A percentile compares a stretch with the other conserved stretches of the same genome.
Evolutionary conservation across 306 rosid species (phyloP).

Genomic region (Glycine soja): DNA sequence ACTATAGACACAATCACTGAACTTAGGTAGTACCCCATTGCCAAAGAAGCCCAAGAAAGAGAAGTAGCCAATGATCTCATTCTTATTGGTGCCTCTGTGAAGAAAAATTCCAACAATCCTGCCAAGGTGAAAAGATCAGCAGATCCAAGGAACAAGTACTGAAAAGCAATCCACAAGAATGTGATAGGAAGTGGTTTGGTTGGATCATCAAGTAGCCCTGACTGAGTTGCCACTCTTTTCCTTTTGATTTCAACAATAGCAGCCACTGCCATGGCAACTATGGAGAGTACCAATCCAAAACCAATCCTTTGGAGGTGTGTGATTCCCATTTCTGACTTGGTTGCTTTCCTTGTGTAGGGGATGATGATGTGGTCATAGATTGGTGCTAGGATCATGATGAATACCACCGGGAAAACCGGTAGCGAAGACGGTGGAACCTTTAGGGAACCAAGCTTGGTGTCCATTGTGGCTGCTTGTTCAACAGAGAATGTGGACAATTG

Average conservation of each 20-base stretch:
- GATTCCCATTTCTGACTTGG: constrained; percentile 83
- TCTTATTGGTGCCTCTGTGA: constrained; percentile 84
- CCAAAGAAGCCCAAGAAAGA: constrained; percentile 92
- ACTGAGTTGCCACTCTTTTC: constrained; percentile 62
- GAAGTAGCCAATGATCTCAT: constrained; percentile 96
- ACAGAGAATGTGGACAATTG: constrained; percentile 92
- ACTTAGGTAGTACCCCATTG: constrained; percentile 91
- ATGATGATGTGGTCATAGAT: constrained; percentile 78
- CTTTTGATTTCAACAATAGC: constrained; percentile 88
- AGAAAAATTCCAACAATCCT: constrained; percentile 87
- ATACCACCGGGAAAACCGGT: constrained; percentile 87
- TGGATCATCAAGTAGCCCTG: constrained; percentile 57
- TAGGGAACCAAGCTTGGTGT: constrained; percentile 81
- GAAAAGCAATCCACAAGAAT: constrained; percentile 89
- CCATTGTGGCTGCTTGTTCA: constrained; percentile 91
- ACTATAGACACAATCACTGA: constrained; percentile 81
- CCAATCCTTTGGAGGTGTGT: constrained; percentile 90
- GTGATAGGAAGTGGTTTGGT: constrained; percentile 71
- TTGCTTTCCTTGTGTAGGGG: constrained; percentile 69
- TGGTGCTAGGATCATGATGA: constrained; percentile 86
- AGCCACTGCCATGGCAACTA: constrained; percentile 86
- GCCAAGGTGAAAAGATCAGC: constrained; percentile 95
- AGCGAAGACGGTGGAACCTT: constrained; percentile 94
- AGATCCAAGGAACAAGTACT: constrained; percentile 86
- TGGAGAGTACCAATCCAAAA: constrained; percentile 75